Percentiles rank a stretch among this genome's conserved stretches.
These are phyloP conservation scores for Pestalotiopsis sp. DNA, from an alignment of 2,329 filamentous ascomycete genomes.

Conservation along the genomic window DNA sequence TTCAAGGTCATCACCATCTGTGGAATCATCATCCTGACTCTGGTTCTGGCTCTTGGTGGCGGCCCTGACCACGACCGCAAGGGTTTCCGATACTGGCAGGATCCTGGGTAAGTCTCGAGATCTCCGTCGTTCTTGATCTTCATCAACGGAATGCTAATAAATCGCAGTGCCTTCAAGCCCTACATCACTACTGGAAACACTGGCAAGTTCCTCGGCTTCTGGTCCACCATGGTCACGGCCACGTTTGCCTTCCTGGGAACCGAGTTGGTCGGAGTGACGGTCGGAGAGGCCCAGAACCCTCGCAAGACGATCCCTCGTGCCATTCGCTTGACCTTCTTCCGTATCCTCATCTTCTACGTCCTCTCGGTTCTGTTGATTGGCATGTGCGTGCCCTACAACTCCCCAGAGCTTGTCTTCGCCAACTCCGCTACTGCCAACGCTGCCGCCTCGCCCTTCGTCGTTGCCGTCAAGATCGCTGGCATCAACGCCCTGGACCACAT, in stretches of 20 bases:
- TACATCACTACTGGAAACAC: conserved; percentile 44
- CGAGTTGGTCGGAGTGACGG: conserved; percentile 76
- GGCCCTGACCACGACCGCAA: conserved; percentile 63
- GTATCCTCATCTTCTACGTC: conserved; percentile 80
- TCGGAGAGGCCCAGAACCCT: conserved; percentile 79
- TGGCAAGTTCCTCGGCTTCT: conserved; percentile 64
- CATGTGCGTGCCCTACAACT: conserved; percentile 76
- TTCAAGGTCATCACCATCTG: conserved; percentile 71
- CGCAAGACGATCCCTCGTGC: conserved; percentile 75
- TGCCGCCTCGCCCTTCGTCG: conserved; percentile 73
- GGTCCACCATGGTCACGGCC: conserved; percentile 73
- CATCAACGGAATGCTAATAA: conserved; percentile 12
- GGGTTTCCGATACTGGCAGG: conserved; percentile 68
- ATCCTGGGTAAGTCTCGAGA: conserved; percentile 49
- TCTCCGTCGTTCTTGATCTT: not conserved
- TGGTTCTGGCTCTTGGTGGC: conserved; percentile 66
- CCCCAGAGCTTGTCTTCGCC: conserved; percentile 58
- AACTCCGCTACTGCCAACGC: conserved; percentile 49
- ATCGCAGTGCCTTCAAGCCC: conserved; percentile 47
- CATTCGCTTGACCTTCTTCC: conserved; percentile 80
- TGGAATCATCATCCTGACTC: conserved; percentile 65
- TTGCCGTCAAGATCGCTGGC: conserved; percentile 66
- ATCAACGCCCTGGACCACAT: conserved; percentile 66
- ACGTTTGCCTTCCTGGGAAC: conserved; percentile 80
- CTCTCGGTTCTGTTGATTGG: conserved; percentile 74